Percentiles rank a stretch among this genome's conserved stretches.
phyloP scores from a whole-genome alignment of 768 basidiomycete species.

The Lactarius sp. region DNA sequence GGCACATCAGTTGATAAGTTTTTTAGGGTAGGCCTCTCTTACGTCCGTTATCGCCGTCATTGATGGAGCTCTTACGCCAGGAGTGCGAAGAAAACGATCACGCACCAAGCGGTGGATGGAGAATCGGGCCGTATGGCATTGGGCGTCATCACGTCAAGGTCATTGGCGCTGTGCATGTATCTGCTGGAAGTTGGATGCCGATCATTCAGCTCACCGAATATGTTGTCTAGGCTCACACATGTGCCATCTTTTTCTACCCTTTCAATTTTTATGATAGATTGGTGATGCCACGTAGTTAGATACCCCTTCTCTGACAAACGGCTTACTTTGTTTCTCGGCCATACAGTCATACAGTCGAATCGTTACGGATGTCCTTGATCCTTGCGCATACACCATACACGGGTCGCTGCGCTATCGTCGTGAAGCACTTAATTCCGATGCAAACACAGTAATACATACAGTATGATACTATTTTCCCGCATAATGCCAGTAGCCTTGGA shows the following conservation, averaged over 20 bases:
- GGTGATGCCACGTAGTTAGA: neutral
- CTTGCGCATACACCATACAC: too few species aligned
- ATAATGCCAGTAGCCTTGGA: neutral
- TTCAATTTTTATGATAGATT: neutral
- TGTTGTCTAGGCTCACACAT: neutral
- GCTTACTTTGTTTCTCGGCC: neutral
- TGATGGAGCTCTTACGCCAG: neutral
- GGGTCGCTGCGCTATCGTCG: neutral
- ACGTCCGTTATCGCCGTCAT: neutral
- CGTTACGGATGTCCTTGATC: too few species aligned
- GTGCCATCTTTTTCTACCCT: neutral
- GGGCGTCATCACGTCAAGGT: conserved; percentile 5
- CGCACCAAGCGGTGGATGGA: neutral
- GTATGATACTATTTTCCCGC: neutral
- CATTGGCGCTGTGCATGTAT: conserved; percentile 14
- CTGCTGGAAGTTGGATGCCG: conserved; percentile 14
- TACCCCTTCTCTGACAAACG: neutral
- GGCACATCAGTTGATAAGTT: conserved; percentile 1
- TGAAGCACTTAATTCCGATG: neutral
- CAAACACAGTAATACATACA: too few species aligned
- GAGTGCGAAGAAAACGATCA: neutral
- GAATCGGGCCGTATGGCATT: conserved; percentile 3
- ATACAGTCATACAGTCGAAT: too few species aligned
- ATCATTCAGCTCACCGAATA: conserved; percentile 16
- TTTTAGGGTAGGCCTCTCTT: conserved; percentile 1